Evolutionary conservation across 768 basidiomycete genomes (phyloP), one percentile per base, ranked within the genome.

Genomic region (Lepiota brunneoincarnata): DNA sequence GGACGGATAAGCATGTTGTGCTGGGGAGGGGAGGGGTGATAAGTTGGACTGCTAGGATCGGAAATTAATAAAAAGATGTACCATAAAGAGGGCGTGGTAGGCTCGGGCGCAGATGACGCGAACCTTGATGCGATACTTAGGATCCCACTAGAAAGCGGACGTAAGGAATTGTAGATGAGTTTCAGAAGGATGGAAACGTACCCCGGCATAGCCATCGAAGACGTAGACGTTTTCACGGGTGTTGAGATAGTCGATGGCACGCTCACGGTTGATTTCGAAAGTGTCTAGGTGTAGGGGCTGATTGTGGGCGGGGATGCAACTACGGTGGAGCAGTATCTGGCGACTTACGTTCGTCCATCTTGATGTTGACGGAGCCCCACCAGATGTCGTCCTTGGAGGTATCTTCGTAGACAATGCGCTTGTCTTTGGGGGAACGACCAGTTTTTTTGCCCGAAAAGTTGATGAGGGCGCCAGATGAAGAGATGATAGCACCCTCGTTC

Each of bases 381-480:
- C 97, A 99, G 69, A 99, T 89, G 58, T 98, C 84, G 67, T 98
- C 93, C 73, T 93, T 97, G 74, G 85, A 88, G 49, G 91, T 89
- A 63, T 98, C 95, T 71, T 99, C 97, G 69, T 79, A 98, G 65
- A 99, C 97, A 66, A 99, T 98, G 58, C 97, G 94, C 83, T 98
- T 99, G 83, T 99, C 97, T 70, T 98, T 99, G 49, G 97, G 97
- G 62, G 86, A 89, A 45, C 97, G 83, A 52, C 97, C 97, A 2
- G 97, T 98, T 81, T 99, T 99, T 81, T 98, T 98, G 24, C 97
- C 97, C 9, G 94, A 97, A 66, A 98, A 99, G 82, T 99, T 99
- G 86, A 99, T 99, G 64, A 99, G 78, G 17, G 97, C 94, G 49
- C 97, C 97, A 5, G 87, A 91, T 26, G 91, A 86, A 51, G 97